Percentiles rank a stretch among this genome's conserved stretches.
Evolutionary conservation across 2,329 filamentous ascomycete genomes (phyloP).

Genomic region (Whalleya microplaca): DNA sequence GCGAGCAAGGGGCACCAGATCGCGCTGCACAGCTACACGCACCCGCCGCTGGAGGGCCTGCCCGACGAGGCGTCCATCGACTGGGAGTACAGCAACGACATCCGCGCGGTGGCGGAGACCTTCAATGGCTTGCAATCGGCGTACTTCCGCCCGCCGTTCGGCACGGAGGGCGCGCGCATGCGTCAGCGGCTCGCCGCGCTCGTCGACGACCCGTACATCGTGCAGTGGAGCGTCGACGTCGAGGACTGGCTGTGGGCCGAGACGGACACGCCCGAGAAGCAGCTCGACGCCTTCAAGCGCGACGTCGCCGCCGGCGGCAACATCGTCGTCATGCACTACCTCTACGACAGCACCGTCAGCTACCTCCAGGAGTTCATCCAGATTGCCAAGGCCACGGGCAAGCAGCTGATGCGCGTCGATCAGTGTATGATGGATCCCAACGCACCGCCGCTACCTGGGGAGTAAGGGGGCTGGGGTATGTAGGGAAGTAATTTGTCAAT

Average conservation of each 20-base stretch:
- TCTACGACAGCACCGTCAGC: slow-evolving; percentile 65
- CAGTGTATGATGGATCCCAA: slow-evolving; percentile 68
- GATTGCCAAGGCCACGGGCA: slow-evolving; percentile 65
- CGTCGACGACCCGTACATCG: slow-evolving; percentile 58
- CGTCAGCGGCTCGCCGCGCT: slow-evolving; percentile 63
- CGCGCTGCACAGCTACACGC: slow-evolving; percentile 69
- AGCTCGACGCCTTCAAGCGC: slow-evolving; percentile 66
- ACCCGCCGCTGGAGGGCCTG: slow-evolving; percentile 68
- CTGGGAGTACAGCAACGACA: slow-evolving; percentile 64
- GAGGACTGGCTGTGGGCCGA: slow-evolving; percentile 73
- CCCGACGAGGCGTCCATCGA: slow-evolving; percentile 57
- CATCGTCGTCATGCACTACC: slow-evolving; percentile 71
- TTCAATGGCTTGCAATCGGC: slow-evolving; percentile 41
- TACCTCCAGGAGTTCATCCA: slow-evolving; percentile 68
- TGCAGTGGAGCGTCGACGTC: slow-evolving; percentile 72
- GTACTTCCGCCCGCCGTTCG: slow-evolving; percentile 73
- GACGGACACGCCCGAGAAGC: slow-evolving; percentile 65
- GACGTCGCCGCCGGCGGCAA: slow-evolving; percentile 65
- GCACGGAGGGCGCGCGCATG: slow-evolving; percentile 68
- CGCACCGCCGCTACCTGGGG: slow-evolving; percentile 47
- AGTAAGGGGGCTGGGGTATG: not conserved
- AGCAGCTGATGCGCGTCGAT: slow-evolving; percentile 68
- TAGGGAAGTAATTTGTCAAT: not conserved
- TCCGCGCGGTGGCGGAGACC: slow-evolving; percentile 48
- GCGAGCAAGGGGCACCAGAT: slow-evolving; percentile 66